Percentiles rank a stretch among this genome's conserved stretches.
Evolutionary conservation across 176 grass and related monocot species (phyloP).

Genomic region (Cenchrus fungigraminus): DNA sequence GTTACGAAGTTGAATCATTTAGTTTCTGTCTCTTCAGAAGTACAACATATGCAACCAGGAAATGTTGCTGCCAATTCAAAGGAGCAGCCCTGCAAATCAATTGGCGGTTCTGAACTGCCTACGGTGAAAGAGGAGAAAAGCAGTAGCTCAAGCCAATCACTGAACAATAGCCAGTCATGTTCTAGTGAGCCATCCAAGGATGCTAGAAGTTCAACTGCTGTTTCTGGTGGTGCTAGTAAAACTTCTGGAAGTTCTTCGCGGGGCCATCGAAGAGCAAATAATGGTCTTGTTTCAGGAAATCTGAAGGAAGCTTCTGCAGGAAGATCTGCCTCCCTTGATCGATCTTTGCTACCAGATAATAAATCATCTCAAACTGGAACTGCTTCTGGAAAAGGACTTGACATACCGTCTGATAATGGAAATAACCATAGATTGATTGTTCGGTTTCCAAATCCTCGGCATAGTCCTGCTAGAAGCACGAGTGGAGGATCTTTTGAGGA

Average conservation of each 20-base stretch:
- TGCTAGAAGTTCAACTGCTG: constrained; percentile 82
- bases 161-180: constrained; percentile 88
- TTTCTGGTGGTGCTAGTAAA: constrained; percentile 68
- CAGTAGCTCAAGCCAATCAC: constrained; percentile 86
- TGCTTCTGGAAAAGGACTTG: constrained; percentile 63
- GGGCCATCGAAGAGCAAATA: constrained; percentile 57
- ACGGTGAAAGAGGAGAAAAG: constrained; percentile 84
- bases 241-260: constrained; percentile 64
- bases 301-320: constrained; percentile 58
- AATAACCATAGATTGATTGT: constrained; percentile 81
- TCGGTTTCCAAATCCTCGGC: constrained; percentile 73
- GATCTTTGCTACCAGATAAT: constrained; percentile 56
- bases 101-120: constrained; percentile 46
- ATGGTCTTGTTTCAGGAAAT: constrained; percentile 58
- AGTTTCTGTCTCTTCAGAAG: constrained; percentile 37
- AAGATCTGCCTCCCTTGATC: constrained; percentile 60
- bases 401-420: constrained; percentile 47
- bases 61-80: constrained; percentile 39
- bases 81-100: constrained; percentile 49
- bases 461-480: constrained; percentile 66
- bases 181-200: constrained; percentile 90
- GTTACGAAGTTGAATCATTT: constrained; percentile 35
- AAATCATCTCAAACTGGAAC: constrained; percentile 67
- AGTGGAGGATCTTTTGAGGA: constrained; percentile 73
- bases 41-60: constrained; percentile 34